Evolutionary conservation across 257 asterid species (phyloP).

Genomic region (Echites panduratus): DNA sequence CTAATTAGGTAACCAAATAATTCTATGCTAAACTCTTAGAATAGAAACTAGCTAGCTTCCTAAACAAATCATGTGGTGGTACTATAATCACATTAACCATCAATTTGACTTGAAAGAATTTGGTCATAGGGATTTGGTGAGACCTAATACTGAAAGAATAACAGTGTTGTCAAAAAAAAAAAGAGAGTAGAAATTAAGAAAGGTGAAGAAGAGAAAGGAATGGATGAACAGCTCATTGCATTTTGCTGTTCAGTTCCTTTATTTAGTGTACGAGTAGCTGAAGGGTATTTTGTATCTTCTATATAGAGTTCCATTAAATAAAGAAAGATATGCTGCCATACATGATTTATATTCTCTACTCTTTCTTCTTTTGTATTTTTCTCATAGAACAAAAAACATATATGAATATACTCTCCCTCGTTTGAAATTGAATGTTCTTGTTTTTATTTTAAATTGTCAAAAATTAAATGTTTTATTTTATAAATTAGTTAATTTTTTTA

Average conservation of each 20-base stretch:
- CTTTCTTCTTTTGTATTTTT: background rate
- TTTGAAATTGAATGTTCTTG: background rate
- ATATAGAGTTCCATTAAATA: background rate
- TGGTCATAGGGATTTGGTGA: slow-evolving; percentile 24
- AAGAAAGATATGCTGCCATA: background rate
- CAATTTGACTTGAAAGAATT: slow-evolving; percentile 4
- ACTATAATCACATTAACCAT: background rate
- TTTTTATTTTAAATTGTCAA: too few relatives aligned
- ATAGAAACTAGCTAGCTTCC: background rate
- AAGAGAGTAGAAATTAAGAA: too few relatives aligned
- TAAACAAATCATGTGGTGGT: background rate
- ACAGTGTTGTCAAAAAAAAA: too few relatives aligned
- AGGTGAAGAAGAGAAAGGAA: background rate
- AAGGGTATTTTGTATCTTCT: slow-evolving; percentile 11
- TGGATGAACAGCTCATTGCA: background rate
- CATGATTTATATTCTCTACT: background rate
- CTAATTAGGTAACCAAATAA: background rate
- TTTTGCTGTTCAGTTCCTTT: background rate
- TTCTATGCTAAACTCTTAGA: background rate
- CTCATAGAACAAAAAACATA: background rate
- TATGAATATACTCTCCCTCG: background rate
- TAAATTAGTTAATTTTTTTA: too few relatives aligned
- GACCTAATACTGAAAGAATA: slow-evolving; percentile 13
- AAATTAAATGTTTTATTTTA: too few relatives aligned
- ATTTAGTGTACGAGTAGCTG: slow-evolving; percentile 3